Evolutionary conservation across 2,329 filamentous ascomycete genomes (phyloP).

Genomic region (Trichoderma sp.): DNA sequence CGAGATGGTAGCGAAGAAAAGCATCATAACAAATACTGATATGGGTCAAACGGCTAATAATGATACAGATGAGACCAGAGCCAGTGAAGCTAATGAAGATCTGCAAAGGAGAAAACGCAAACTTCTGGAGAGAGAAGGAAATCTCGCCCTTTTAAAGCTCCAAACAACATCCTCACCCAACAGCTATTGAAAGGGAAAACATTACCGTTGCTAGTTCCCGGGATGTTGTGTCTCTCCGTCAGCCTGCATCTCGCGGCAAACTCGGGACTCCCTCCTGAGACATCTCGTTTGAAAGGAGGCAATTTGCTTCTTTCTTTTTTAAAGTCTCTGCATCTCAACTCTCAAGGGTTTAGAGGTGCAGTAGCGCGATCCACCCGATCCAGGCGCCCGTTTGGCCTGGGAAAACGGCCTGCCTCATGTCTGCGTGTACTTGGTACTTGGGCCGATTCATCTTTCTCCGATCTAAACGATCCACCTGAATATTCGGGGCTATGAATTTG

Average conservation of each 20-base stretch:
- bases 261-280: constrained; percentile 5
- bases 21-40: neutral
- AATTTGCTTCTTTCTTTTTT: constrained; percentile 16
- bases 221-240: constrained; percentile 1
- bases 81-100: neutral
- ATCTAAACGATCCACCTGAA: constrained; percentile 1
- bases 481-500: constrained; percentile 10
- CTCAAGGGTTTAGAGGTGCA: constrained; percentile 8
- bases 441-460: neutral
- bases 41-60: neutral
- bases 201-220: neutral
- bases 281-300: constrained; percentile 11
- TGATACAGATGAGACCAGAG: neutral
- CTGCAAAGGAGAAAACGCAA: neutral
- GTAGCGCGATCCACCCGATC: neutral
- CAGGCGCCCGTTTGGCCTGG: neutral
- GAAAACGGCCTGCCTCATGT: neutral
- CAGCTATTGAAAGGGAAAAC: neutral
- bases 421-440: neutral
- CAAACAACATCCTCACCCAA: neutral
- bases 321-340: constrained; percentile 4
- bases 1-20: neutral
- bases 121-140: neutral
- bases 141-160: neutral
- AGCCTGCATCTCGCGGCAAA: constrained; percentile 9